Evolutionary conservation across 2,329 filamentous ascomycete genomes (phyloP), one percentile per base, ranked within the genome.

Genomic region (Colletotrichum graminicola): DNA sequence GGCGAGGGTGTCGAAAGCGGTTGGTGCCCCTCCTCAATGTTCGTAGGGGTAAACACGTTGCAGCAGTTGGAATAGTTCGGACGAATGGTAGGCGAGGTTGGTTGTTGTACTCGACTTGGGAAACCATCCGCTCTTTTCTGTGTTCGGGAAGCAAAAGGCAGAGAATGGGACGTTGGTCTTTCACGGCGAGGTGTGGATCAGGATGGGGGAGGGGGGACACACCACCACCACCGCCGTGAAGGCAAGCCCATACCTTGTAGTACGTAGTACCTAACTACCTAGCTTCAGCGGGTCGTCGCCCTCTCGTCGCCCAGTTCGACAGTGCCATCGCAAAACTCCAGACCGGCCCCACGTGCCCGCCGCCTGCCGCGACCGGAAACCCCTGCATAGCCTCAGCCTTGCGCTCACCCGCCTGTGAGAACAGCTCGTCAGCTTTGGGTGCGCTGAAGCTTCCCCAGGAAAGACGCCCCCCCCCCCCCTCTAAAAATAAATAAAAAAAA

Each of bases 351-450:
- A 71, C 66, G 55, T 66, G 49, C 56, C 52, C 60, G 67, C 65
- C 66, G 56, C 67, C 45, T 72, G 41, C 71, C 66, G 39, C 32
- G 60, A 61, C 23, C 26, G 43, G 71, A 63, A 71, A 60, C 71
- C 67, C 67, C 71, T 73, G 71, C 67, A 73, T 72, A 34, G 61
- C 49, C 59, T 73, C 71, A 73, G 71, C 71, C 71, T 73, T 67
- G 71, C 71, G 62, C 51, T 23, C n/a, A 57, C 51, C 45, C 41
- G 49, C 34, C 64, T 61, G 61, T 63, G 67, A 45, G 26, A 64
- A 47, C 49, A 72, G n/a, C 66, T 59, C 47, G 45, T 52, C 47
- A 62, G 47, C 60, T 51, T 23, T 18, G 16, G 45, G 34, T 23
- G 47, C 23, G 55, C 66, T 56, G 49, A 41, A 71, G 61, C 61